A percentile compares a stretch with the other conserved stretches of the same genome.
These are phyloP conservation scores for Wickerhamomyces queroliae DNA, from an alignment of 805 yeast species.

Conservation along the genomic window DNA sequence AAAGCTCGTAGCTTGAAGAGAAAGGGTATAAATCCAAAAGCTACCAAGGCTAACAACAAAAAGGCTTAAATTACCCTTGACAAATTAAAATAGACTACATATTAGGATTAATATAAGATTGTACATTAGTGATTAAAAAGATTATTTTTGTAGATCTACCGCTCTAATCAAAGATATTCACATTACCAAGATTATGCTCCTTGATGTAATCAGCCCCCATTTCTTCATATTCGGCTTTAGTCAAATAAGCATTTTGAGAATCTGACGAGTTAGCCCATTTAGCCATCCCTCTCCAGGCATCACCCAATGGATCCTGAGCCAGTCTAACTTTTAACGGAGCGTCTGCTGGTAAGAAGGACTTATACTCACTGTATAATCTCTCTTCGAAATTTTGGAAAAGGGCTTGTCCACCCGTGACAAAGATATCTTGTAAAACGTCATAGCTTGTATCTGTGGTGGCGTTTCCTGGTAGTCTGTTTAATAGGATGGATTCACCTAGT, in stretches of 20 bases:
- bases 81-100: too few species aligned
- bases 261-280: constrained; percentile 56
- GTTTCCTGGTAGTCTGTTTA: constrained; percentile 52
- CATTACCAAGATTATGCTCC: constrained; percentile 77
- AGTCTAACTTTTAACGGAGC: constrained; percentile 52
- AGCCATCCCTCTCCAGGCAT: constrained; percentile 95
- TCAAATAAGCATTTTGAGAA: constrained; percentile 42
- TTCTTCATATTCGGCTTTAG: constrained; percentile 76
- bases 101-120: too few species aligned
- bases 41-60: constrained; percentile 12
- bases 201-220: constrained; percentile 85
- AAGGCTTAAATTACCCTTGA: constrained; percentile 3
- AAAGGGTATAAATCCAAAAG: constrained; percentile 68
- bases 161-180: constrained; percentile 6
- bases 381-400: constrained; percentile 56
- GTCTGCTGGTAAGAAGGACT: constrained; percentile 63
- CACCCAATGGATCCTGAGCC: constrained; percentile 66
- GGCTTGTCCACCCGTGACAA: constrained; percentile 84
- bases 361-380: constrained; percentile 67
- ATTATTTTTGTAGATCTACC: neutral
- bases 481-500: constrained; percentile 58
- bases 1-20: constrained; percentile 59
- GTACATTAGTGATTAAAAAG: neutral
- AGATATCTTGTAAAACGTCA: constrained; percentile 55
- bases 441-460: constrained; percentile 51